Base-by-base conservation (phyloP, 176 grass and related monocot species). In the Metroxylon sagu region DNA sequence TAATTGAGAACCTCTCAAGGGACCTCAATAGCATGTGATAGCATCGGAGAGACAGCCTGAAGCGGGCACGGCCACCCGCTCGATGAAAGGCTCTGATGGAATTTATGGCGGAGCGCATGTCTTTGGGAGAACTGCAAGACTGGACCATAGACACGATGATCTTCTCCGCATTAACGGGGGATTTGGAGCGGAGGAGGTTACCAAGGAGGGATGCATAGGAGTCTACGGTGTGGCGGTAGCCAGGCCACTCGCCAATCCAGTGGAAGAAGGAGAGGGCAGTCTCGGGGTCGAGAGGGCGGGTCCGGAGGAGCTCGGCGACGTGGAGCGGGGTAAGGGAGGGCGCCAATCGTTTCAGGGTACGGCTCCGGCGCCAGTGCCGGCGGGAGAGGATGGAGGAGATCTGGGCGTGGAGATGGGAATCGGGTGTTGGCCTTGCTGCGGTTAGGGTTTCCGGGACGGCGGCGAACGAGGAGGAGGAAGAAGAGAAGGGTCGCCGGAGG, bases 251-350 rank as follows among this genome's bases (percentile, higher is more conserved):
- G 49, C 48, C 58, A 23, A 52, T 28, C 69, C 69, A 72, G 12
- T 52, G 25, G 49, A 72, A 72, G 69, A 72, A 72, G 14, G 58
- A 26, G 18, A 72, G 49, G 26, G 57, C 57, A 2, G 48, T 16
- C 10, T 52, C 25, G 18, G 58, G 23, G 59, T 72, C 69, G 43
- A 39, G 18, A 18, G 49, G 19, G 49, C 26, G n/a, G 25, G 23
- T 15, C 5, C 3, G 69, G 10, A 72, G 57, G 18, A 72, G 49
- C 16, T 52, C 25, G 58, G 58, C 48, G 49, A 72, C 58, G 1
- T 53, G 16, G 16, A 17, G 49, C n/a, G 69, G 69, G 43, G 58
- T 62, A 5, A 72, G 57, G 27, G 57, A 54, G n/a, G 49, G 58
- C 5, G 50, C 57, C 28, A 72, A 5, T 18, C 6, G 10, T 16